Base-by-base conservation (phyloP, 768 basidiomycete species). In the Hypholoma fasciculare region DNA sequence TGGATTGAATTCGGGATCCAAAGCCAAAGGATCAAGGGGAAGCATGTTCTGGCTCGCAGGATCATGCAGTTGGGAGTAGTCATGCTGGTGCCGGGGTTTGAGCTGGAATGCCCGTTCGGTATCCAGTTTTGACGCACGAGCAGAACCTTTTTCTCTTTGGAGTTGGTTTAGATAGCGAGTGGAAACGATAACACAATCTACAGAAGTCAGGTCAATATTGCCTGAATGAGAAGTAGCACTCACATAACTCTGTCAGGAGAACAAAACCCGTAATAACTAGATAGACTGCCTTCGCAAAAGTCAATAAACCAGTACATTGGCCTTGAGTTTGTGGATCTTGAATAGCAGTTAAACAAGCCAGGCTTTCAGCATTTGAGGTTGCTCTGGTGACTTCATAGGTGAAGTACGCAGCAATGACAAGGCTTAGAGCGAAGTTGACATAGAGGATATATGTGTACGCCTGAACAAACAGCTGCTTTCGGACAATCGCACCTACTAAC, bases 401-500 rank as follows among this genome's bases (percentile, higher is more conserved):
- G 62, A 86, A 75, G 70, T 81, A 87, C 54, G 67, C 68, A 40
- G 81, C 82, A 59, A 82, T 76, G 27, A 71, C 75, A 67, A 86
- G 57, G 66, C 84, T 85, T 75, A 85, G 57, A 62, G 82, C 40
- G 66, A 86, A 79, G 71, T 87, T 83, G 61, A 78, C 60, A 72
- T 84, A 83, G 66, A 85, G 71, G 67, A 82, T 80, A 67, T 82
- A 81, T 9, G 81, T 72, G 63, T 86, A 87, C 49, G 78, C 75
- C 64, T 77, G 78, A 49, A 85, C 76, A 63, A 89, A 85, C 2
- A 74, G 64, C 70, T 84, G 85, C 64, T 88, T 88, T 65, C 82
- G 81, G 40, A 83, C 81, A 54, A 87, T 74, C 0, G 78, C 79
- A n/a, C 88, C 88, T 34, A 86, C 76, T 53, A 89, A 80, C 17